A percentile compares a stretch with the other conserved stretches of the same genome.
These are phyloP conservation scores for Phellopilus nigrolimitatus DNA, from an alignment of 1,284 basidiomycete species.

Conservation along the genomic window DNA sequence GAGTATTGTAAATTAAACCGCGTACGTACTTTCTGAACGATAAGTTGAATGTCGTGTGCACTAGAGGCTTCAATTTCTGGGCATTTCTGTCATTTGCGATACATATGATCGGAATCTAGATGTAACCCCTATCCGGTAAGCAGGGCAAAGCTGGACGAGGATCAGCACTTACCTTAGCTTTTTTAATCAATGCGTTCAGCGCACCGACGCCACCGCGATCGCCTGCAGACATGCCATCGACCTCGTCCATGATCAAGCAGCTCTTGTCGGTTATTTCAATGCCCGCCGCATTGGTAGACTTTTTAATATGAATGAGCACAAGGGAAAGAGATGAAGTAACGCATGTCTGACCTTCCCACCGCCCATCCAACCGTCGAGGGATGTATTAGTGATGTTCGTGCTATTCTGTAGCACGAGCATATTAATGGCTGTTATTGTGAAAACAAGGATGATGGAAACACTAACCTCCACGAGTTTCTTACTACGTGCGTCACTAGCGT, in stretches of 20 bases:
- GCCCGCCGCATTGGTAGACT: constrained; percentile 65
- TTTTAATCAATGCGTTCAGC: constrained; percentile 88
- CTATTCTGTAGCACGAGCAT: constrained; percentile 50
- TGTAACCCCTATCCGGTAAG: not conserved
- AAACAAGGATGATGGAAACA: not conserved
- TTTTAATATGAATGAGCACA: not conserved
- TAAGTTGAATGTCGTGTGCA: constrained; percentile 70
- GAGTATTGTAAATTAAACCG: not conserved
- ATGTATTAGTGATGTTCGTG: constrained; percentile 84
- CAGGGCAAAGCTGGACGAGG: not conserved
- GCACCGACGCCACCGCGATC: constrained; percentile 96
- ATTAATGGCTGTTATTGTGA: too few species aligned
- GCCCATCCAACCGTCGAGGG: constrained; percentile 83
- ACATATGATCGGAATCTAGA: constrained; percentile 91
- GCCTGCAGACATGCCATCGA: constrained; percentile 98
- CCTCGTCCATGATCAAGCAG: constrained; percentile 98
- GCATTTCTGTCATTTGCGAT: constrained; percentile 90
- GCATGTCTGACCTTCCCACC: constrained; percentile 48
- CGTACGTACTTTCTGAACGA: constrained; percentile 66
- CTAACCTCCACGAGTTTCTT: constrained; percentile 92
- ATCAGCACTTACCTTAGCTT: constrained; percentile 64
- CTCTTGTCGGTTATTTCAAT: constrained; percentile 74
- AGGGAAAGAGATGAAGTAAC: not conserved
- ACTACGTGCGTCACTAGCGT: constrained; percentile 92
- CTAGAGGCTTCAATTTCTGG: constrained; percentile 89